phyloP scores from a whole-genome alignment of 78 protist species.

The Mantamonas sphyraenae region DNA sequence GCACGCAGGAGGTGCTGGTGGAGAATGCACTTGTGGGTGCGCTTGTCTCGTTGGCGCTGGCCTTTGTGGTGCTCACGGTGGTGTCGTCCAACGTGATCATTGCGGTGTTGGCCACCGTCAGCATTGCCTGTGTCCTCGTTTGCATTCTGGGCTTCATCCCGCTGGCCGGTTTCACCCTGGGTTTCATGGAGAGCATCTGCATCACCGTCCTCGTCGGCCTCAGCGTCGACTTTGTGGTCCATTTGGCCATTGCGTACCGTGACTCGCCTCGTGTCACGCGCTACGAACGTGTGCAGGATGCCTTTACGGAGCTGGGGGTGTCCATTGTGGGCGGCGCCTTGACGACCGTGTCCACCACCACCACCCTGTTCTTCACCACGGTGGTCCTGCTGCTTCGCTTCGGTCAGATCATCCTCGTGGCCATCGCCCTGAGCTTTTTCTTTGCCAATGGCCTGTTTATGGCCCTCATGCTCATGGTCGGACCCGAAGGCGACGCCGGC shows the following conservation, averaged over 20 bases:
- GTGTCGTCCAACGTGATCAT: no score
- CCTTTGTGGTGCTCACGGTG: no score
- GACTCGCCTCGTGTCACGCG: not conserved
- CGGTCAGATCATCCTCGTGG: not conserved
- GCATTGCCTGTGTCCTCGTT: not conserved
- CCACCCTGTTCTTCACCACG: not conserved
- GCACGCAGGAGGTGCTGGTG: not conserved
- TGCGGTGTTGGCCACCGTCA: no score
- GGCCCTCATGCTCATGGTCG: not conserved
- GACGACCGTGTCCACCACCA: not conserved
- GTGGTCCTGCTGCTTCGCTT: not conserved
- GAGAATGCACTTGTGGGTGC: not conserved
- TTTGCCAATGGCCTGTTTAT: not conserved
- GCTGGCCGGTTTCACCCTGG: not conserved
- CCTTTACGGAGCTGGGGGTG: not conserved
- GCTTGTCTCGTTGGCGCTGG: not conserved
- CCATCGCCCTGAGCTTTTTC: not conserved
- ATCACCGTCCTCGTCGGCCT: constrained; percentile 6
- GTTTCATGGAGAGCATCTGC: not conserved
- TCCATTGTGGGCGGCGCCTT: not conserved
- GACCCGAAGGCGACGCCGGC: not conserved
- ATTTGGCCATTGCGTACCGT: constrained; percentile 15
- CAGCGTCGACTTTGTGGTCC: constrained; percentile 22
- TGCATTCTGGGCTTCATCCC: not conserved
- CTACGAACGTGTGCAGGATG: not conserved